phyloP scores from a whole-genome alignment of 352 stramenopile genomes.

The Pythium rhizo-oryzae region DNA sequence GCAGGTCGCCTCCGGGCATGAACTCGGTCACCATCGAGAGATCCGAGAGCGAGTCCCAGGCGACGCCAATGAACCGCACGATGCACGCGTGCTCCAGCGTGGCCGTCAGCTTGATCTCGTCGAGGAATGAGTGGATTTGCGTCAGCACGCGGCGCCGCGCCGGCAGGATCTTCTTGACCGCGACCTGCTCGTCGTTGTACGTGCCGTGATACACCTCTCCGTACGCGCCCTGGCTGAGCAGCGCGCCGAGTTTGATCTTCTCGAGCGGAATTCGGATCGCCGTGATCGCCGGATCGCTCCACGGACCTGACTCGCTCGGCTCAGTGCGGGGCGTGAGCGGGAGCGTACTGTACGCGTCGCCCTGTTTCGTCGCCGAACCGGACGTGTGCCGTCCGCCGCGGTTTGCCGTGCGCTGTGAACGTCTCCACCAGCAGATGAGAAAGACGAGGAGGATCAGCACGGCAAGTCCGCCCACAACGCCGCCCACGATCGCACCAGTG shows the following conservation, averaged over 20 bases:
- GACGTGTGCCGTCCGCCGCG: neutral
- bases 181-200: slow-evolving; percentile 7
- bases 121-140: slow-evolving; percentile 12
- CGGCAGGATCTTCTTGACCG: slow-evolving; percentile 12
- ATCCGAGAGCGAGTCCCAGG: slow-evolving; percentile 40
- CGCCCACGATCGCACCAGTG: slow-evolving; percentile 1
- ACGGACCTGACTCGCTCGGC: neutral
- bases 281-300: slow-evolving; percentile 4
- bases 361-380: neutral
- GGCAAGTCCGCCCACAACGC: neutral
- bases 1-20: slow-evolving; percentile 46
- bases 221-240: slow-evolving; percentile 15
- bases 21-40: slow-evolving; percentile 43
- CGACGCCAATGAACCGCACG: slow-evolving; percentile 45
- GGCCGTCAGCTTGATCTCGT: slow-evolving; percentile 32
- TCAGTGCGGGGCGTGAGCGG: neutral
- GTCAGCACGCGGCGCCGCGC: neutral
- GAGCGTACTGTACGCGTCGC: slow-evolving; percentile 2
- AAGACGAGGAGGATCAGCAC: neutral
- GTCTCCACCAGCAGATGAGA: neutral
- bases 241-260: neutral
- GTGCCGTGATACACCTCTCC: slow-evolving; percentile 5
- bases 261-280: slow-evolving; percentile 14
- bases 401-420: neutral
- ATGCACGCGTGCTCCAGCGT: slow-evolving; percentile 44